Percentiles rank a stretch among this genome's conserved stretches.
These are phyloP conservation scores for Globisporangium echinulatum DNA, from an alignment of 352 stramenopile species.

Conservation along the genomic window DNA sequence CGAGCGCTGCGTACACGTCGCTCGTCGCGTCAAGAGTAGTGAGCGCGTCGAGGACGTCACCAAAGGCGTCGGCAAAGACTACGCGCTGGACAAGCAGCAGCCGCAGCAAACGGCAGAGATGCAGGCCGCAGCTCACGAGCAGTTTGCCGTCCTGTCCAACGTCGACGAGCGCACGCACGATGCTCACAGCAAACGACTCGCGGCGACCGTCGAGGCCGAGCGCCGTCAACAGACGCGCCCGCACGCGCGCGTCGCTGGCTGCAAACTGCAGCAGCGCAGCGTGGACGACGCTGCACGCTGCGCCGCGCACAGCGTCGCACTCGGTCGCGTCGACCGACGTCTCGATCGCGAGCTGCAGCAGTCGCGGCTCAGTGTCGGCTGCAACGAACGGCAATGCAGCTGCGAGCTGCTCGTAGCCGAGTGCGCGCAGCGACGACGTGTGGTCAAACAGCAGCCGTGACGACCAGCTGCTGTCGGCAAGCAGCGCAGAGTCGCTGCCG, in stretches of 20 bases:
- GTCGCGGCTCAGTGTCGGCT: background rate
- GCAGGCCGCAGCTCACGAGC: conserved; percentile 14
- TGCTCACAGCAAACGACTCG: conserved; percentile 13
- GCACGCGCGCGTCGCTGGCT: conserved; percentile 3
- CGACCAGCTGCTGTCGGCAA: conserved; percentile 41
- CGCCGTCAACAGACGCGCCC: conserved; percentile 14
- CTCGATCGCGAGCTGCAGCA: conserved; percentile 42
- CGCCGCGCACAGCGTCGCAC: conserved; percentile 43
- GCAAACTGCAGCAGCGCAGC: conserved; percentile 25
- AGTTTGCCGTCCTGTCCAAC: conserved; percentile 29
- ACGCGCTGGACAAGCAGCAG: conserved; percentile 19
- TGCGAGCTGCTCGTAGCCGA: conserved; percentile 32
- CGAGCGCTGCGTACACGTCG: conserved; percentile 28
- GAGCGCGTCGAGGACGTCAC: conserved; percentile 23
- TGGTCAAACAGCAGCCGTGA: conserved; percentile 58
- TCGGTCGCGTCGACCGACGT: conserved; percentile 44
- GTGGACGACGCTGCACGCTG: conserved; percentile 26
- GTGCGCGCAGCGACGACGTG: conserved; percentile 31
- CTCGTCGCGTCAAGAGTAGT: background rate
- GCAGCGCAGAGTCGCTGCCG: conserved; percentile 22
- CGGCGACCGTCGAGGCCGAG: conserved; percentile 9
- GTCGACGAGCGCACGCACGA: conserved; percentile 15
- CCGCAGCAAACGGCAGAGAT: conserved; percentile 27
- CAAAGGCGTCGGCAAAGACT: conserved; percentile 20
- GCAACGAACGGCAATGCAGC: conserved; percentile 1